Percentiles rank a stretch among this genome's conserved stretches.
Evolutionary conservation across 2,329 filamentous ascomycete genomes (phyloP).

Genomic region (Penicillium frequentans): DNA sequence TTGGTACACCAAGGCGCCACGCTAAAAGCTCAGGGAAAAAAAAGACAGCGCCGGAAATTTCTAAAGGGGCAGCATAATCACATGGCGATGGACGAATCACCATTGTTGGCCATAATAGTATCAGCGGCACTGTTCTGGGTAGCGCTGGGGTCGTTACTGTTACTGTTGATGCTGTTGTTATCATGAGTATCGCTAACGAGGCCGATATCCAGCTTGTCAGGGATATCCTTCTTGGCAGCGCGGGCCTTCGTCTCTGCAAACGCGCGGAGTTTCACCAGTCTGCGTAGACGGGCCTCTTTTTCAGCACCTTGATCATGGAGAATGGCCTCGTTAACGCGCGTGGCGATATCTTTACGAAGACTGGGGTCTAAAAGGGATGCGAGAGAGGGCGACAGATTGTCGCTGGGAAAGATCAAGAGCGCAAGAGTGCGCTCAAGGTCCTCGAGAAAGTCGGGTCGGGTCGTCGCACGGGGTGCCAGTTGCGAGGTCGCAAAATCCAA

Average conservation of each 20-base stretch:
- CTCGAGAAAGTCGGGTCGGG: conserved; percentile 75
- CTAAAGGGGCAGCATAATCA: conserved; percentile 18
- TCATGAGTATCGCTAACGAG: conserved; percentile 34
- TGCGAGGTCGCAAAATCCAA: conserved; percentile 85
- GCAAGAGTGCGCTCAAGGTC: conserved; percentile 93
- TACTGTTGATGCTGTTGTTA: conserved; percentile 12
- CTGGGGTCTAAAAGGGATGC: conserved; percentile 75
- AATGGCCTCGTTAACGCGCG: conserved; percentile 85
- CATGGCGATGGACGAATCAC: conserved; percentile 41
- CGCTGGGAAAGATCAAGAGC: conserved; percentile 81
- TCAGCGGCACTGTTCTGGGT: conserved; percentile 36
- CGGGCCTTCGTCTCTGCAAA: conserved; percentile 73
- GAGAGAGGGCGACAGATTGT: conserved; percentile 73
- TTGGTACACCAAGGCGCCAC: conserved; percentile 22
- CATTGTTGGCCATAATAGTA: conserved; percentile 44
- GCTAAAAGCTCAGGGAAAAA: conserved; percentile 15
- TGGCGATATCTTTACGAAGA: conserved; percentile 79
- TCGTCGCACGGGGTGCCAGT: conserved; percentile 81
- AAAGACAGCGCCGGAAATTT: neutral
- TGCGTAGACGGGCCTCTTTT: conserved; percentile 77
- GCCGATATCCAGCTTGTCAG: conserved; percentile 46
- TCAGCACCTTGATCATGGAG: conserved; percentile 69
- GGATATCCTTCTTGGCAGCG: conserved; percentile 48
- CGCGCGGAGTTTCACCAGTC: conserved; percentile 75
- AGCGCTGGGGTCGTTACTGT: conserved; percentile 22